Percentiles rank a stretch among this genome's conserved stretches.
Conservation (phyloP, 345 rosid species). For the Hibiscus trionum region DNA sequence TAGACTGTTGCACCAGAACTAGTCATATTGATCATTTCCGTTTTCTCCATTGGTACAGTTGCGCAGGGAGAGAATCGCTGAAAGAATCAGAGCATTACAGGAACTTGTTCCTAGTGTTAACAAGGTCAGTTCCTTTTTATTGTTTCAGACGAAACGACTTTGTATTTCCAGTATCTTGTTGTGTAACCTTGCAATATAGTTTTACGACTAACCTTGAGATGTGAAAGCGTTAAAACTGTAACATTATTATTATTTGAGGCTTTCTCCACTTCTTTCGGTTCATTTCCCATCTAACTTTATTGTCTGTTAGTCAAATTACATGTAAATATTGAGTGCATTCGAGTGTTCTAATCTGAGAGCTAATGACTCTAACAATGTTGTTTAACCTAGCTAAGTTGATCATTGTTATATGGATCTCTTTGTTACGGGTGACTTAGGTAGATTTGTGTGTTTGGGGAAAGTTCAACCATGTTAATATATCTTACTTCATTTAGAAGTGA, state of each 20-base stretch:
- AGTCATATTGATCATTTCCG: neutral
- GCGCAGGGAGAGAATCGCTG: conserved; percentile 97
- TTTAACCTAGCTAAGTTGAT: conserved; percentile 4
- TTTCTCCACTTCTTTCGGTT: neutral
- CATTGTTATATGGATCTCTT: neutral
- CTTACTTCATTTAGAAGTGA: neutral
- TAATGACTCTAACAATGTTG: neutral
- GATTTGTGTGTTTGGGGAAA: neutral
- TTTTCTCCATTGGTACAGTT: conserved; percentile 42
- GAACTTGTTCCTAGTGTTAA: conserved; percentile 97
- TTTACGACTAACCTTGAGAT: neutral
- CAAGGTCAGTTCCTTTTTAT: conserved; percentile 48
- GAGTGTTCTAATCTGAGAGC: neutral
- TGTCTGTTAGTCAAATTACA: neutral
- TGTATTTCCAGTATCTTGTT: neutral
- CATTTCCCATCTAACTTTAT: neutral
- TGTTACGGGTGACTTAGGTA: neutral
- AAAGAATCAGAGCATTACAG: conserved; percentile 93
- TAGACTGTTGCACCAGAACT: neutral
- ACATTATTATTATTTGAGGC: neutral
- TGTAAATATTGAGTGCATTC: neutral
- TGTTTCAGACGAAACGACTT: neutral
- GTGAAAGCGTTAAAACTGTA: neutral
- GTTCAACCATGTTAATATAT: neutral
- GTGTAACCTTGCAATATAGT: neutral